Base-by-base conservation (phyloP, 2,329 filamentous ascomycete genomes). In the Trichoderma sp. region DNA sequence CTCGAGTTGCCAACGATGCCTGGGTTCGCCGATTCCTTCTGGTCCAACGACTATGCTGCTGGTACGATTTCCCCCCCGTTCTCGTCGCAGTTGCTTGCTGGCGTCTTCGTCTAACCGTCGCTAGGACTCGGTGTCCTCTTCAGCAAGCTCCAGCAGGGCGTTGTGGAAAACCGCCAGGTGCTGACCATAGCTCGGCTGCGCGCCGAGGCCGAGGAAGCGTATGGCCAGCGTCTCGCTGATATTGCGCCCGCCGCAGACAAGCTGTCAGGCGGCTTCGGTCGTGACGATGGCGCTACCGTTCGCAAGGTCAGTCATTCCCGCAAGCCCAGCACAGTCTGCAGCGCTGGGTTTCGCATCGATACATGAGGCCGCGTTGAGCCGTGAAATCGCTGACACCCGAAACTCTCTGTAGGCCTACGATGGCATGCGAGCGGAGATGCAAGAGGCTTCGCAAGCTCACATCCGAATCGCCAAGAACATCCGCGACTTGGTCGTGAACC, bases 381-480 rank as follows among this genome's bases (percentile, higher is more conserved):
- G 34, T 45, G 50, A 19, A n/a, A 34, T 64, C 14, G 54, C 72
- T 70, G 61, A 74, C 65, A 63, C 55, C 24, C 47, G 28, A 59
- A 52, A 6, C 12, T 39, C 34, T 63, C 34, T 63, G 14, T 69
- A 96, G 92, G 94, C 94, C 58, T 98, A 96, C 77, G 94, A 98
- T 74, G 94, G 94, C 69, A 90, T 98, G 70, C 91, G 93, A 69
- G 87, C 84, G 65, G 93, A 97, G 78, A 97, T 98, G 93, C 86
- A 92, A 70, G 91, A 96, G 74, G 93, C 93, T 28, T 83, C 93
- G 61, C 90, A 89, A 72, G 97, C 88, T 77, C 95, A 99, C 83
- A 90, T 89, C 76, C 97, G 97, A 81, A 98, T 99, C 70, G 93
- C 93, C 48, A 92, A 93, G 74, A 97, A 93, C 76, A 98, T 99